These are phyloP conservation scores for Chalciporus sphaerocephalus DNA, from an alignment of 768 basidiomycete species.

Conservation along the genomic window DNA sequence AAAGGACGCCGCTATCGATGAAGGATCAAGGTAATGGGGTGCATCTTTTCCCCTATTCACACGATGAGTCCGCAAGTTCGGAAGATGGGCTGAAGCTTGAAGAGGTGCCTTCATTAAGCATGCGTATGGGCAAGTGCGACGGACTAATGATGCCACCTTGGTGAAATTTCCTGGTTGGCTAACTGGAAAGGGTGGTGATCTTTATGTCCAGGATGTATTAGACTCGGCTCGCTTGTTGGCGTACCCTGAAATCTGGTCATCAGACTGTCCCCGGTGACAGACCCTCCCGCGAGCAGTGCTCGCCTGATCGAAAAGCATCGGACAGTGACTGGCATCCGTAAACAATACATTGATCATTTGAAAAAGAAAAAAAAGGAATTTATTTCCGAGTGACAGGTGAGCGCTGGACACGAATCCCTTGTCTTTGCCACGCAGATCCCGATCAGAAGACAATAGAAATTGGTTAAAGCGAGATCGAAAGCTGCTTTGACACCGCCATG, in stretches of 20 bases:
- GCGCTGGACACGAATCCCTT: neutral
- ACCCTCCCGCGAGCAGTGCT: too few relatives aligned
- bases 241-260: neutral
- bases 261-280: too few relatives aligned
- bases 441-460: slow-evolving; percentile 26
- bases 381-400: neutral
- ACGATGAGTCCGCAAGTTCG: slow-evolving; percentile 15
- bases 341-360: too few relatives aligned
- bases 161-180: neutral
- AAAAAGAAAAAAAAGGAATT: too few relatives aligned
- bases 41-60: slow-evolving; percentile 15
- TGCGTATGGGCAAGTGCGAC: slow-evolving; percentile 2
- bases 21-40: neutral
- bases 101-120: slow-evolving; percentile 17
- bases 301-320: too few relatives aligned
- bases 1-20: slow-evolving; percentile 14
- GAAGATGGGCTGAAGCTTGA: neutral
- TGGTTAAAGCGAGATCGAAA: slow-evolving; percentile 29
- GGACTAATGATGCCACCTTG: neutral
- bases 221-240: neutral
- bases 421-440: slow-evolving; percentile 9
- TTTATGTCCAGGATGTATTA: slow-evolving; percentile 16
- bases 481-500: neutral
- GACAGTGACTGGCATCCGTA: too few relatives aligned
- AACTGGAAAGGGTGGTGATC: neutral